Evolutionary conservation across 2,329 filamentous ascomycete genomes (phyloP), one percentile per base, ranked within the genome.

Genomic region (Fusarium humuli): DNA sequence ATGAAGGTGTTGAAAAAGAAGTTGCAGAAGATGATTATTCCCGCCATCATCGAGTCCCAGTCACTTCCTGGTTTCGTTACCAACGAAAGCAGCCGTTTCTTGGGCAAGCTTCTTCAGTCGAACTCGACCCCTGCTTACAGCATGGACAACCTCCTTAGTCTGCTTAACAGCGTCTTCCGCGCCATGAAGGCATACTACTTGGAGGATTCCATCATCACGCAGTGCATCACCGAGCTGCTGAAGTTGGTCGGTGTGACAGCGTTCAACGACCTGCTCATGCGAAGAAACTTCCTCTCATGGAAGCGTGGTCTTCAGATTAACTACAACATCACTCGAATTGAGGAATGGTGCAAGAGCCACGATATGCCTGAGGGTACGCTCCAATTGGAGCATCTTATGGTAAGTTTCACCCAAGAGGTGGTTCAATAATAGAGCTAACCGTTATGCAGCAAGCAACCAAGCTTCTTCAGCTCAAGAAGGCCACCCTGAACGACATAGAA

Each of bases 1-100:
- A 99, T 99, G 96, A 99, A 99, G 87, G 93, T 98, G 61, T 85
- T 99, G 77, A 99, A 99, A 88, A 98, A 98, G 90, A 97, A 97
- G 84, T 87, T 99, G 70, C 94, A 97, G 77, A 98, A 98, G 88
- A 99, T 99, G 96, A 97, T 99, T 77, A 97, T 99, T 56, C 96
- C 96, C 2, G 96, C 96, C 59, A 99, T 99, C 80, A 99, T 99
- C 77, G 96, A 99, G 81, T 98, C 95, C 49, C 96, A 99, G 81
- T 98, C 96, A 25, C 90, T 99, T 67, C 96, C 96, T 54, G 96
- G 96, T 74, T 99, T 99, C 81, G 96, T 99, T 73, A 99, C 96
- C 64, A 99, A 97, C 81, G 96, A 99, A 85, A 97, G 92, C 84
- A 98, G 96, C 83, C 91, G 96, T 77, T 99, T 99, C 88, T 89